Base-by-base conservation (phyloP, 2,329 filamentous ascomycete genomes). In the Eutypella sp. region DNA sequence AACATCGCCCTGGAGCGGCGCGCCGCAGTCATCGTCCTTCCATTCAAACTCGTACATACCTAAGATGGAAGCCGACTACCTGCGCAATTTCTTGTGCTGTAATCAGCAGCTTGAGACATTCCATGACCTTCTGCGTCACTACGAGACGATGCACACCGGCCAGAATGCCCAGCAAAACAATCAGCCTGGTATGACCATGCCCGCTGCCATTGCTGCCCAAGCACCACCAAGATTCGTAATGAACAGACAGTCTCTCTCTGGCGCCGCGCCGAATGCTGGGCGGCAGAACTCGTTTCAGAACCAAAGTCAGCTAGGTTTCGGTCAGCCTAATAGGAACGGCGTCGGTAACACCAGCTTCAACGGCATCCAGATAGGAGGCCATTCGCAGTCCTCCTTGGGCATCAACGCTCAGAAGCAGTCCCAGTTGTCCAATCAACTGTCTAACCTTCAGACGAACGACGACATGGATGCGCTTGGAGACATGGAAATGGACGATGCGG, bases 31-130 rank as follows among this genome's bases (percentile, higher is more conserved):
- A n/a, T 89, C 93, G 1, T 96, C 92, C 1, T 95, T 89, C 59
- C 92, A 97, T 67, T 97, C 92, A 1, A 95, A 91, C 6, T 97
- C 93, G 22, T 97, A 97, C 64, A 79, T 96, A 2, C 92, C 91
- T 9, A 96, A 96, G 67, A 82, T 96, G 62, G 93, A 99, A 68
- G 92, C 92, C 50, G 93, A 92, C 62, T 99, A 96, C 67, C 95
- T 97, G 89, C 86, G 86, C 67, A 91, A 97, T 70, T 97, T 97
- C 69, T 86, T 86, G 43, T 99, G 93, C 72, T 99, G 93, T 69
- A 90, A 90, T 59, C 81, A 89, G 59, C 92, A 85, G 25, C 78
- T 96, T 55, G 87, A 91, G 20, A 95, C 91, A 42, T 79, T 99
- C 56, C 93, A 99, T 70, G 93, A 97, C 63, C 76, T 99, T 40